Percentiles rank a stretch among this genome's conserved stretches.
phyloP scores from a whole-genome alignment of 2,329 filamentous ascomycete species.

The Hypoxylon sp. region DNA sequence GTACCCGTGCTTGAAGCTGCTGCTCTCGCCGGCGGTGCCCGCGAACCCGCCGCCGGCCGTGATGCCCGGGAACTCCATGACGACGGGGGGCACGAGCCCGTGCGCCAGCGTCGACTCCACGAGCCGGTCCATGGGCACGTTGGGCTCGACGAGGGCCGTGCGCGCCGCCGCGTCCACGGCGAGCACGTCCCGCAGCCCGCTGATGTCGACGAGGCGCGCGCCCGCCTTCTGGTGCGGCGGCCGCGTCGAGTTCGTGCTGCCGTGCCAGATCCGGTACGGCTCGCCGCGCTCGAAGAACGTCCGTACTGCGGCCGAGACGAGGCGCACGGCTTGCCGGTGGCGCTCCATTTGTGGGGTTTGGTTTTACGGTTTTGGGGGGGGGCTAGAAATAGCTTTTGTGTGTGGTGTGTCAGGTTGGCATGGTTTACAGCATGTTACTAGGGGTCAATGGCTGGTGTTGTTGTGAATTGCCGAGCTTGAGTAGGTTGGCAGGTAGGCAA shows the following conservation, averaged over 20 bases:
- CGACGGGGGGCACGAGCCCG: constrained; percentile 77
- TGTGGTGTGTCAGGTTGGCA: neutral
- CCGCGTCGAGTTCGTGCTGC: constrained; percentile 81
- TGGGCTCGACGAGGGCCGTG: constrained; percentile 79
- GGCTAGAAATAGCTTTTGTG: neutral
- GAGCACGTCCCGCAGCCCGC: constrained; percentile 74
- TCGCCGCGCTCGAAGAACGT: constrained; percentile 63
- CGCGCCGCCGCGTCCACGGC: constrained; percentile 68
- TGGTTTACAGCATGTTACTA: neutral
- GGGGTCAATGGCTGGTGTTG: neutral
- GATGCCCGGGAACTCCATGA: constrained; percentile 84
- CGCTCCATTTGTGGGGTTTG: constrained; percentile 62
- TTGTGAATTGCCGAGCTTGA: neutral
- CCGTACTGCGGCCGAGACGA: constrained; percentile 64
- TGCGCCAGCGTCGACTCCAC: constrained; percentile 76
- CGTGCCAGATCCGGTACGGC: constrained; percentile 83
- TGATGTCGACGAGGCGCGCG: constrained; percentile 73
- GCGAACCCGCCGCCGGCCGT: constrained; percentile 80
- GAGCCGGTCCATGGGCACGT: constrained; percentile 80
- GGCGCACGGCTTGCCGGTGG: constrained; percentile 64
- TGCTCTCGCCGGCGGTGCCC: constrained; percentile 79
- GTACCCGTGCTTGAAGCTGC: constrained; percentile 78
- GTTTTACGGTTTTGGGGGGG: neutral
- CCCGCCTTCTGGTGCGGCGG: constrained; percentile 61
- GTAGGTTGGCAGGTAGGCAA: neutral